Conservation (phyloP, 129 eudicot genomes). For the Calendula officinalis region DNA sequence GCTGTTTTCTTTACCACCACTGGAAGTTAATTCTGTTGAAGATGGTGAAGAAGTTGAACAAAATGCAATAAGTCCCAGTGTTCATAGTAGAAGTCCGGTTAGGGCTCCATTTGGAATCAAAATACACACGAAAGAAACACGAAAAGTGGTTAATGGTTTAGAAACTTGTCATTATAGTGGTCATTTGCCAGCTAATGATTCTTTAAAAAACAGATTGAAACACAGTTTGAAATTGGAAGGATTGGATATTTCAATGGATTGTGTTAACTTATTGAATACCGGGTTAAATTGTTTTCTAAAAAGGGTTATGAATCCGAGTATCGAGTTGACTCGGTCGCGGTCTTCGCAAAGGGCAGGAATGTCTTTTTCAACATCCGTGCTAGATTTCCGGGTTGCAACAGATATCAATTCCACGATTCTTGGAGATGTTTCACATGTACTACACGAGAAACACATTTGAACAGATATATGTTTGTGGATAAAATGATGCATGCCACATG, state of each 20-base stretch:
- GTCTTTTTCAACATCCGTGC: constrained; percentile 36
- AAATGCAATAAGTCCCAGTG: constrained; percentile 46
- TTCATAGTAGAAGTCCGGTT: constrained; percentile 71
- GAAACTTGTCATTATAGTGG: constrained; percentile 49
- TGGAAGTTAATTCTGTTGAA: constrained; percentile 71
- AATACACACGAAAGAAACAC: constrained; percentile 44
- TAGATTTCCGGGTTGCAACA: constrained; percentile 65
- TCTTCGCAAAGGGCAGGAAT: constrained; percentile 27
- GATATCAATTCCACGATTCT: constrained; percentile 60
- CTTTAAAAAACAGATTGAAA: constrained; percentile 57
- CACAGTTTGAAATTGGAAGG: constrained; percentile 50
- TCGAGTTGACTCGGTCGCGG: constrained; percentile 52
- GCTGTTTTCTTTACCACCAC: constrained; percentile 56
- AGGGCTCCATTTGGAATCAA: constrained; percentile 74
- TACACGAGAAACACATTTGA: constrained; percentile 17
- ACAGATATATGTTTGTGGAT: background rate
- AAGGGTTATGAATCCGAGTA: constrained; percentile 50
- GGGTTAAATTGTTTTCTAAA: constrained; percentile 66
- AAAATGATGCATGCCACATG: constrained; percentile 16
- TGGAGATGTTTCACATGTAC: constrained; percentile 27
- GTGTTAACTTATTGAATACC: constrained; percentile 57
- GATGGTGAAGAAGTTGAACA: constrained; percentile 92
- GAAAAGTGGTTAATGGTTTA: constrained; percentile 43
- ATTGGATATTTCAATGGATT: constrained; percentile 50
- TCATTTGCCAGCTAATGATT: constrained; percentile 48